Evolutionary conservation across 768 basidiomycete genomes (phyloP).

Genomic region (Boletus patriciae): DNA sequence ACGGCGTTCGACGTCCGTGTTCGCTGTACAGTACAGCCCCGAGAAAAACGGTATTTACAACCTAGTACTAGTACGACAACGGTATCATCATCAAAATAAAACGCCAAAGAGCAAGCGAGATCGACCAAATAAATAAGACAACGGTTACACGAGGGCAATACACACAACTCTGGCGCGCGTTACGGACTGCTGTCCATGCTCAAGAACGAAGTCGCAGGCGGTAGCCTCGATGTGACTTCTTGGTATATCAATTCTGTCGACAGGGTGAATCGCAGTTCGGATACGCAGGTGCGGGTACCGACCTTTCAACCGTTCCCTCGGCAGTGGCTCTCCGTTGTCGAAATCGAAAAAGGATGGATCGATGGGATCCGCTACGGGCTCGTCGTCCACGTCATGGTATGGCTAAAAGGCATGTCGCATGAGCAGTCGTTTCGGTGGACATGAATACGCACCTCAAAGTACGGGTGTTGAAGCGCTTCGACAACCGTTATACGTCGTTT

Average conservation of each 20-base stretch:
- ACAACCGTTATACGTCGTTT: conserved; percentile 85
- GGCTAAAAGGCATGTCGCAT: conserved; percentile 40
- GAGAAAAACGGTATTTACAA: no score
- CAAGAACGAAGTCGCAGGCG: conserved; percentile 13
- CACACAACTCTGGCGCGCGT: no score
- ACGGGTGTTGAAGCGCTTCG: conserved; percentile 86
- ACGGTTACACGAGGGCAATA: no score
- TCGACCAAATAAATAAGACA: no score
- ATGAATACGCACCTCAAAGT: conserved; percentile 62
- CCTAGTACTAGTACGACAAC: no score
- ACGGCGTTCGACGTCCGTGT: no score
- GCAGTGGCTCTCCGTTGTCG: conserved; percentile 62
- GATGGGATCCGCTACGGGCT: conserved; percentile 75
- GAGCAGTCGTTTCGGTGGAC: neutral
- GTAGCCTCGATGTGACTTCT: conserved; percentile 41
- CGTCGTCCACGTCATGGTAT: conserved; percentile 88
- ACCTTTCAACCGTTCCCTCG: conserved; percentile 74
- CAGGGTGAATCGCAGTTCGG: neutral
- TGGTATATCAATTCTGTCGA: conserved; percentile 46
- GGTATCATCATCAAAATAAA: no score
- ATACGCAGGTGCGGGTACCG: neutral
- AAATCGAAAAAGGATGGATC: conserved; percentile 84
- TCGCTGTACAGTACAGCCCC: no score
- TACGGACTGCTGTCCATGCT: no score
- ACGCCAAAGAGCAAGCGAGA: no score